Evolutionary conservation across 164 flowering plant genomes (phyloP), one percentile per base, ranked within the genome.

Genomic region (Aristolochia fimbriata): DNA sequence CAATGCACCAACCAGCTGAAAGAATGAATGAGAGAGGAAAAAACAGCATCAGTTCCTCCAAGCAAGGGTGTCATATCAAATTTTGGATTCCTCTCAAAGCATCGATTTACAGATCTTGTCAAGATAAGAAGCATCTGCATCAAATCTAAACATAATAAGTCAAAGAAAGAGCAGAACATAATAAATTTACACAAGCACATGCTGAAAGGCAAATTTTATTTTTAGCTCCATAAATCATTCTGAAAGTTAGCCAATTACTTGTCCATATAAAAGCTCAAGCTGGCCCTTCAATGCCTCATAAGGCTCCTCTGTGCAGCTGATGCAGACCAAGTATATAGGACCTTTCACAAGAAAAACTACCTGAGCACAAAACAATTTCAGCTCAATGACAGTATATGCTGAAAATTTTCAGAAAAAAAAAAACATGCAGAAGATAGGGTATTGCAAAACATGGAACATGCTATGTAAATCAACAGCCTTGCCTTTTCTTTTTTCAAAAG

Each of bases 1-100:
- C 15, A 64, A 45, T 62, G 60, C 57, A 73, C 87, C 57, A 71
- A 94, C 99, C 99, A 82, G 69, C 88, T 81, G 65, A 88, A 94
- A 60, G 93, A 81, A 74, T 87, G 99, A 72, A 94, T 85, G 41
- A 94, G 87, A 67, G 99, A 91, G 20, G 99, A 91, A 80, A 91
- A 94, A 63, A 94, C 95, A 74, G 65, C 82, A 71, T 94, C 96
- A 57, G 99, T 94, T 70, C 99, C 99, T 51, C 97, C 93, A 70
- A 94, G 95, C 83, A 94, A 75, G 37, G 93, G 88, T 67, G 95
- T 88, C 99, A 94, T 91, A 71, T 91, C 97, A 71, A 91, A 94
- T 79, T 91, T 94, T n/a, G 99, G 79, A 63, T 94, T 94, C 82
- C 75, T 94, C 87, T 88, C 93, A 64, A 91, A 94, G 67, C 96